Evolutionary conservation across 176 grass and related monocot genomes (phyloP).

Genomic region (bread wheat (Triticum aestivum)): IWGSC_CS_RefSeq_v2.1 NC_057813.1:36743889-36744388

Average conservation of each 20-base stretch:
- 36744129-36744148: slow-evolving; percentile 75
- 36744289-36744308: neutral
- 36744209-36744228: neutral
- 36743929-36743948: neutral
- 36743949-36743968: neutral
- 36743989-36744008: slow-evolving; percentile 52
- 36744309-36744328: neutral
- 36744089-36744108: slow-evolving; percentile 71
- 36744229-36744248: neutral
- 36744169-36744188: neutral
- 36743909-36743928: neutral
- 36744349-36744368: neutral
- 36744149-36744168: slow-evolving; percentile 49
- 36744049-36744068: slow-evolving; percentile 37
- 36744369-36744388: neutral
- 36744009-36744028: slow-evolving; percentile 88
- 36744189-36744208: neutral
- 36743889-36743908: neutral
- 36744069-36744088: slow-evolving; percentile 32
- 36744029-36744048: slow-evolving; percentile 73
- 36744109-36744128: slow-evolving; percentile 85
- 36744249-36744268: neutral
- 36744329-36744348: neutral
- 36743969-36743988: slow-evolving; percentile 11
- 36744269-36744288: neutral